phyloP scores from a whole-genome alignment of 202 grass and related monocot genomes.

The Digitaria exilis region DNA sequence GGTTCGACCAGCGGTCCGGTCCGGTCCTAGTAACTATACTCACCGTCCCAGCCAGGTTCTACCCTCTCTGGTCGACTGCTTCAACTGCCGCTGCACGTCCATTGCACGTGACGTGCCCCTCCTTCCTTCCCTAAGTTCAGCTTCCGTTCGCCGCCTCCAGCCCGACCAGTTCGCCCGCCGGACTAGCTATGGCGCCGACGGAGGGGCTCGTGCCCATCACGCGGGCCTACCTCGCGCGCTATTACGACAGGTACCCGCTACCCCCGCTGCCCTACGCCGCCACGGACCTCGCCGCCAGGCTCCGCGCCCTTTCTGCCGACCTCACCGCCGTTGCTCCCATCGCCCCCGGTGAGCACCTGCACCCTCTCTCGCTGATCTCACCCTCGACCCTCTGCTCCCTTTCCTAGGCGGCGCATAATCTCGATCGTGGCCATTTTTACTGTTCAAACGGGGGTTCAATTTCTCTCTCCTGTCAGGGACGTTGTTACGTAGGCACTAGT shows the following conservation, averaged over 20 bases:
- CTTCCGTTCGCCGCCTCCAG: neutral
- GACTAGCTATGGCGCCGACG: conserved; percentile 57
- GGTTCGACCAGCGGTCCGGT: too few relatives aligned
- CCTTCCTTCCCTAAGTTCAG: neutral
- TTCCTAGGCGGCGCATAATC: neutral
- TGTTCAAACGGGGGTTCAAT: neutral
- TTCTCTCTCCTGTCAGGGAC: neutral
- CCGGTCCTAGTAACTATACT: too few relatives aligned
- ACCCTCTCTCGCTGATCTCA: neutral
- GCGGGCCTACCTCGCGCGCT: conserved; percentile 75
- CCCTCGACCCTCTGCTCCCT: conserved; percentile 19
- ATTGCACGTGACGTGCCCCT: conserved; percentile 31
- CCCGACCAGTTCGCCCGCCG: neutral
- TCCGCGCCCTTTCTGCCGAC: conserved; percentile 55
- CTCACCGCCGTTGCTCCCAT: conserved; percentile 46
- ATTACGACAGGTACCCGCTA: conserved; percentile 86
- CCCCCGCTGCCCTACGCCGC: conserved; percentile 51
- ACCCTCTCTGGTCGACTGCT: neutral
- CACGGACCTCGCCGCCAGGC: conserved; percentile 43
- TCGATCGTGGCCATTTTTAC: neutral
- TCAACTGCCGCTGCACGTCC: neutral
- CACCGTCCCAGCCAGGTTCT: too few relatives aligned
- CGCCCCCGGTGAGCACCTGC: conserved; percentile 46
- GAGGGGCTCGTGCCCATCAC: conserved; percentile 94
- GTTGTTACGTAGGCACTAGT: neutral